Conservation (phyloP, 2,329 filamentous ascomycete genomes). For the Fusarium sp. region DNA sequence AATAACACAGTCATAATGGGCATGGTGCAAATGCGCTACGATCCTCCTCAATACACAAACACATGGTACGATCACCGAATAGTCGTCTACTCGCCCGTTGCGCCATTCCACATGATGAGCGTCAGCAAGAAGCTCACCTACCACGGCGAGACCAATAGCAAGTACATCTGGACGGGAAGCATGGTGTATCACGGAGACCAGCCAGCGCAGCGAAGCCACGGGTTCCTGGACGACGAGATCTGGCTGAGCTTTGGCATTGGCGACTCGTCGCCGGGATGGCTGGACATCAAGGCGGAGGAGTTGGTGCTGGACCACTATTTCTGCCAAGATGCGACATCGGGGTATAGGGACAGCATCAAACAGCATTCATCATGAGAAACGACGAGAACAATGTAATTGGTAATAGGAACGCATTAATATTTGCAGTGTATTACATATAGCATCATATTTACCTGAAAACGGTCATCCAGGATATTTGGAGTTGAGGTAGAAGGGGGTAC, state of each 20-base stretch:
- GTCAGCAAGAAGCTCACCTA: slow-evolving; percentile 40
- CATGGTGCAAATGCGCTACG: slow-evolving; percentile 42
- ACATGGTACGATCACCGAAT: slow-evolving; percentile 42
- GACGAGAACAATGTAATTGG: slow-evolving; percentile 27
- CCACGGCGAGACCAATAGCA: slow-evolving; percentile 37
- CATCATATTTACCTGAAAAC: slow-evolving; percentile 7
- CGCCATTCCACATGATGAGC: slow-evolving; percentile 38
- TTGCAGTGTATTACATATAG: slow-evolving; percentile 1
- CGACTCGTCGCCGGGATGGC: slow-evolving; percentile 35
- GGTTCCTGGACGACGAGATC: slow-evolving; percentile 36
- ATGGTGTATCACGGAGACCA: slow-evolving; percentile 37
- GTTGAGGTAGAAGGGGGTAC: slow-evolving; percentile 17
- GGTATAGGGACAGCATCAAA: slow-evolving; percentile 22
- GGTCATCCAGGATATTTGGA: slow-evolving; percentile 5
- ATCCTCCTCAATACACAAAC: slow-evolving; percentile 32
- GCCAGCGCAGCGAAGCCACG: slow-evolving; percentile 26
- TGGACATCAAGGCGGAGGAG: slow-evolving; percentile 37
- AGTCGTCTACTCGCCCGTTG: slow-evolving; percentile 31
- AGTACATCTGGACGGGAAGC: slow-evolving; percentile 40
- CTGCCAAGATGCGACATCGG: slow-evolving; percentile 24
- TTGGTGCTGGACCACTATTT: slow-evolving; percentile 36
- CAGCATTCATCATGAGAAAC: slow-evolving; percentile 30
- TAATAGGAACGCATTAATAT: slow-evolving; percentile 27
- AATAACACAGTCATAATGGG: slow-evolving; percentile 38
- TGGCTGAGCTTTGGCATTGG: slow-evolving; percentile 41